Conservation (phyloP, 208 protist genomes). For the Trypanosoma conorhini region DNA sequence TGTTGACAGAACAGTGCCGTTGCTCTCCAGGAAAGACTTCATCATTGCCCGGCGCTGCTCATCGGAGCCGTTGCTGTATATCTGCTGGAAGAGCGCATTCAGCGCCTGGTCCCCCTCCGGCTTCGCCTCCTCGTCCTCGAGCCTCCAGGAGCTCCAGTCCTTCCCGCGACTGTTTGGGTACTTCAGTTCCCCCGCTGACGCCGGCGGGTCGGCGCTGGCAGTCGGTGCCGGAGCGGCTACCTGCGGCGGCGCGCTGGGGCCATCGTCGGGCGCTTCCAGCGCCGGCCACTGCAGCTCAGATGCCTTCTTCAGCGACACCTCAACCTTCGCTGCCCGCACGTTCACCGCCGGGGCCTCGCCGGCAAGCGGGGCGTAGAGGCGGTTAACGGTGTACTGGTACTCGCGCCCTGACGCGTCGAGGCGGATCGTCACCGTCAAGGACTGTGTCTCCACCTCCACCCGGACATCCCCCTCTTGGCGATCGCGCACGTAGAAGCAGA, state of each 20-base stretch:
- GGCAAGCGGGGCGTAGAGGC: slow-evolving; percentile 57
- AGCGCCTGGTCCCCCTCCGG: slow-evolving; percentile 90
- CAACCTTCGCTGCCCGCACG: slow-evolving; percentile 88
- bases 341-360: slow-evolving; percentile 30
- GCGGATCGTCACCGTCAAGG: slow-evolving; percentile 54
- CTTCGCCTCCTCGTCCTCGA: slow-evolving; percentile 87
- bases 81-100: slow-evolving; percentile 93
- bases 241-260: background rate
- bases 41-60: slow-evolving; percentile 94
- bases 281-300: slow-evolving; percentile 67
- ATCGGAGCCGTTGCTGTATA: slow-evolving; percentile 91
- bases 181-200: slow-evolving; percentile 48
- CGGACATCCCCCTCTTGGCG: slow-evolving; percentile 50
- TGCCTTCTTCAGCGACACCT: slow-evolving; percentile 67
- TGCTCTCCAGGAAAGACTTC: slow-evolving; percentile 95
- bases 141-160: slow-evolving; percentile 74
- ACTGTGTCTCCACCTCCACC: slow-evolving; percentile 38
- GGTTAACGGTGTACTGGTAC: slow-evolving; percentile 69
- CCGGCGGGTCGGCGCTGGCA: slow-evolving; percentile 12
- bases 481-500: slow-evolving; percentile 90
- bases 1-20: slow-evolving; percentile 95
- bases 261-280: slow-evolving; percentile 42
- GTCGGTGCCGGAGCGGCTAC: slow-evolving; percentile 5
- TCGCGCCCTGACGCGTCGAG: slow-evolving; percentile 62
- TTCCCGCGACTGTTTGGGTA: slow-evolving; percentile 86